Base-by-base conservation (phyloP, 2,329 filamentous ascomycete species). In the Achaetomium macrosporum region DNA sequence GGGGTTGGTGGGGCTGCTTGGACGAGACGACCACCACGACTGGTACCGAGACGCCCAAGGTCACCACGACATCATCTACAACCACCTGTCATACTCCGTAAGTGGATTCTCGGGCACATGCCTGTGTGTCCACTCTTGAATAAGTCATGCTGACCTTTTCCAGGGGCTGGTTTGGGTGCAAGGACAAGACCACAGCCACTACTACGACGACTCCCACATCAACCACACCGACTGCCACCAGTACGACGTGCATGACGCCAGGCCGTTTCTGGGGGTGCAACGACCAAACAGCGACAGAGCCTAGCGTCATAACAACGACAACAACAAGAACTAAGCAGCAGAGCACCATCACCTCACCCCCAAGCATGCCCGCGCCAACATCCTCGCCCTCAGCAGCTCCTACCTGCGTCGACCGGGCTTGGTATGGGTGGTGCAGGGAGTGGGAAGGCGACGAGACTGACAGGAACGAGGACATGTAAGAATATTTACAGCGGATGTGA, bases 1-100 rank as follows among this genome's bases (percentile, higher is more conserved):
- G 56, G 30, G 90, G 91, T 5, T 96, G 91, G 91, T 95, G 86
- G 85, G 89, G 88, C 19, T 90, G 83, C 65, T 71, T 88, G 37
- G 86, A 89, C 59, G 78, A 84, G 67, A 77, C 77, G 2, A 85
- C 83, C 0, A 76, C 74, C 1, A 71, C 71, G 11, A 76, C 70
- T 1, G 68, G 65, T 7, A 69, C 64, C 8, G 64, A 29, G 6
- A 74, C 74, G 0, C 67, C 66, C 1, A 72, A 68, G 55, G 69
- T 69, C 9, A 78, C 76, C 0, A 71, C 69, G 1, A 70, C 70
- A 1, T 68, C 66, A n/a, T 71, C 69, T 19, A 73, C 73, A 12
- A 74, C 77, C 0, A 74, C 74, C 0, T 58, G 60, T 52, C 42
- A 53, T 10, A 65, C 63, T 42, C 57, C 75, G 69, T 33, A 72